Conservation (phyloP, 2,329 filamentous ascomycete genomes). For the Neonectria hederae region DNA sequence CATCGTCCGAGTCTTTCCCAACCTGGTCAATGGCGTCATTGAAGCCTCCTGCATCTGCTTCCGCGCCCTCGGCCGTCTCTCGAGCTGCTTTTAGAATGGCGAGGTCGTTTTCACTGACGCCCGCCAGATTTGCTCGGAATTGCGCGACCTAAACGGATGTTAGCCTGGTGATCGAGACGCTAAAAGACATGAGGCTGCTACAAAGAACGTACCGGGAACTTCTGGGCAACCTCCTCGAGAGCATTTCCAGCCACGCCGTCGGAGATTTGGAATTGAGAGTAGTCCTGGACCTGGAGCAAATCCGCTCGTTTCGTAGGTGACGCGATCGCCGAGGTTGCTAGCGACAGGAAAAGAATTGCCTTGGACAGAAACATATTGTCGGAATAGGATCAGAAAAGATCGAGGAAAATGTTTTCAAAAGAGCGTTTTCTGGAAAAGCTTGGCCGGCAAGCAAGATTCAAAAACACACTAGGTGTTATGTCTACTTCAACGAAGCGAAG, state of each 20-base stretch:
- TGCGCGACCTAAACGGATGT: constrained; percentile 13
- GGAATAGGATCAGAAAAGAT: neutral
- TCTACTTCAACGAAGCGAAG: neutral
- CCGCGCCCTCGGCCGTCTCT: constrained; percentile 62
- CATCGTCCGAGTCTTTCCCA: constrained; percentile 50
- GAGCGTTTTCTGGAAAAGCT: neutral
- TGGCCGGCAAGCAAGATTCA: constrained; percentile 35
- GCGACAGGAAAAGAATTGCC: constrained; percentile 1
- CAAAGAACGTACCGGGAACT: constrained; percentile 59
- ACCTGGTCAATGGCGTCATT: constrained; percentile 59
- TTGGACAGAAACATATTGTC: constrained; percentile 9
- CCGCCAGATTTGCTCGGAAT: constrained; percentile 50
- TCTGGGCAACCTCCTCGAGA: constrained; percentile 61
- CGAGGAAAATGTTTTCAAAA: neutral
- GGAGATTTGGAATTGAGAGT: constrained; percentile 56
- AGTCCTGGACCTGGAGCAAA: constrained; percentile 22
- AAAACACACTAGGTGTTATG: constrained; percentile 20
- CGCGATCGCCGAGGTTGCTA: neutral
- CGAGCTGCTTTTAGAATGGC: constrained; percentile 61
- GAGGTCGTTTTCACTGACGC: constrained; percentile 58
- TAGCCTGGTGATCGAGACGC: neutral
- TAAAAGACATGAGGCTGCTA: neutral
- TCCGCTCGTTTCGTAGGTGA: constrained; percentile 4
- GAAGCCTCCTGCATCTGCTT: constrained; percentile 56
- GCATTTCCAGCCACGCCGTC: constrained; percentile 62